Percentiles rank a stretch among this genome's conserved stretches.
phyloP scores from a whole-genome alignment of 2,329 filamentous ascomycete species.

The Coccinonectria pachysandricola region DNA sequence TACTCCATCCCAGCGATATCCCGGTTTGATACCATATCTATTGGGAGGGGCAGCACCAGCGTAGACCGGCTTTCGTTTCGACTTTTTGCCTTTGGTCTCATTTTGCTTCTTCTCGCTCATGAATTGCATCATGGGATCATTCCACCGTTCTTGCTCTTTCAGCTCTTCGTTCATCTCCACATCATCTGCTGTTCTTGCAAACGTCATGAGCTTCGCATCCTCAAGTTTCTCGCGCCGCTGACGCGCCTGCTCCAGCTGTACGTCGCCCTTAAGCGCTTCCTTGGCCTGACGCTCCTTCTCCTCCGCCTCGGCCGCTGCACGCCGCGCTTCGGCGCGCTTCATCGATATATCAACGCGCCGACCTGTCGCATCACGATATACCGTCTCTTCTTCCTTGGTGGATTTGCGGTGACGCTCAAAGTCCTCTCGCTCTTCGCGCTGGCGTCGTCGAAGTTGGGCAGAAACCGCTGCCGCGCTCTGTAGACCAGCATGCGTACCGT shows the following conservation, averaged over 20 bases:
- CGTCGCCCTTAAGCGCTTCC: slow-evolving; percentile 71
- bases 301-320: slow-evolving; percentile 53
- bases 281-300: slow-evolving; percentile 59
- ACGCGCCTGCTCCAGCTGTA: slow-evolving; percentile 62
- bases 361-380: slow-evolving; percentile 90
- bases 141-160: slow-evolving; percentile 71
- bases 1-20: slow-evolving; percentile 94
- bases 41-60: slow-evolving; percentile 76
- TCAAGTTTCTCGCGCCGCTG: slow-evolving; percentile 57
- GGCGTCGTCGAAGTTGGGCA: slow-evolving; percentile 55
- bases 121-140: slow-evolving; percentile 84
- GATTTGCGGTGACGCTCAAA: slow-evolving; percentile 35
- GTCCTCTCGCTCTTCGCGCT: slow-evolving; percentile 49
- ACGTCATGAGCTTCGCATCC: slow-evolving; percentile 71
- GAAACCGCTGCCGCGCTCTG: slow-evolving; percentile 75
- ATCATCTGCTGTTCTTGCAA: slow-evolving; percentile 78
- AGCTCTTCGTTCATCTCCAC: slow-evolving; percentile 75
- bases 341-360: slow-evolving; percentile 88
- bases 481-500: slow-evolving; percentile 76
- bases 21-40: slow-evolving; percentile 84
- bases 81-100: slow-evolving; percentile 20
- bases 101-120: slow-evolving; percentile 40
- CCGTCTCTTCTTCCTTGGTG: slow-evolving; percentile 60
- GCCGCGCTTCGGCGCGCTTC: slow-evolving; percentile 78
- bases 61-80: slow-evolving; percentile 55